Evolutionary conservation across 2,329 filamentous ascomycete genomes (phyloP), one percentile per base, ranked within the genome.

Genomic region (Ceratocystis alfenasii): DNA sequence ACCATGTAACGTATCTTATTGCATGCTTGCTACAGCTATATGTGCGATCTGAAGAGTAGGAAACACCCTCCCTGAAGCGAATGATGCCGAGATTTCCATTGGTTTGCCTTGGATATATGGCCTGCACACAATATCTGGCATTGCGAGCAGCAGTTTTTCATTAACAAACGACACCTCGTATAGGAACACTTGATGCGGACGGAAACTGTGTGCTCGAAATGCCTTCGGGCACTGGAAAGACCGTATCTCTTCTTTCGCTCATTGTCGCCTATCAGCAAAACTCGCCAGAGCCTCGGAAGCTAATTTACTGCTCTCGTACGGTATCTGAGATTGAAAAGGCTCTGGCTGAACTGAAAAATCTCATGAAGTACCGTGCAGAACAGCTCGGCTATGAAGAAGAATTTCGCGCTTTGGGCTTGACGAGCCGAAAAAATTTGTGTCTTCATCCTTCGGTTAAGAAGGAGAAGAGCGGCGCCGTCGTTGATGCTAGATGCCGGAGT

Each of bases 251-350:
- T 3, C 80, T 99, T 57, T 96, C 94, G 0, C 83, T 99, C 71
- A 99, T 99, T 72, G 86, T 99, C 67, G 93, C 94, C 53, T 99
- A 99, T 72, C 95, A 99, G 76, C 89, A 94, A 74, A 87, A 92
- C 74, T 92, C 93, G 72, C 90, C 92, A 2, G 90, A 96, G 73
- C 90, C 94, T 72, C 83, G 95, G 66, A 99, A 99, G 76, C 85
- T 99, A 63, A 96, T 99, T 66, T 99, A 99, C 77, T 99, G 94
- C 79, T 99, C 94, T 69, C 91, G 94, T 86, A 99, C 94, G 66
- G 99, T 99, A 92, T 99, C 94, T 46, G 94, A 99, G 78, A 99
- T 99, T 72, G 94, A 99, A 74, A 99, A 99, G 77, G 94, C 95
- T 0, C 77, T 99, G 64, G 89, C 90, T 8, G 94, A 99, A 76